These are phyloP conservation scores for Carallia brachiata DNA, from an alignment of 345 rosid genomes.

Conservation along the genomic window DNA sequence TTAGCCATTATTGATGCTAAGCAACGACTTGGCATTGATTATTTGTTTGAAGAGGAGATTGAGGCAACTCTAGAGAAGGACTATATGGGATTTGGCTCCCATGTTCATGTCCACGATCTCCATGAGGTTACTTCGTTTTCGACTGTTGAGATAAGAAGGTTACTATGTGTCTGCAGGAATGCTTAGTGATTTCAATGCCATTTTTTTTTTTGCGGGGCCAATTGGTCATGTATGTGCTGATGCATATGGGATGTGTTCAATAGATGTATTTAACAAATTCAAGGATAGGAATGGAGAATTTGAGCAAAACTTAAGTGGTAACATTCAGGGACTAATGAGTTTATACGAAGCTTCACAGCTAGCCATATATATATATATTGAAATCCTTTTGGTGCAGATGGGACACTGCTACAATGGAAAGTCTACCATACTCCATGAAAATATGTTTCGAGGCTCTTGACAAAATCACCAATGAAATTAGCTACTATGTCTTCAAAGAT, in stretches of 20 bases:
- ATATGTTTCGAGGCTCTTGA: slow-evolving; percentile 40
- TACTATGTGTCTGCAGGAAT: slow-evolving; percentile 19
- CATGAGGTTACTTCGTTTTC: slow-evolving; percentile 22
- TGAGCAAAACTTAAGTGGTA: slow-evolving; percentile 3
- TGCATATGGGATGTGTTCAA: background rate
- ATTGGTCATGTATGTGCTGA: background rate
- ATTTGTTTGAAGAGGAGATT: slow-evolving; percentile 38
- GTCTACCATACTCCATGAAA: slow-evolving; percentile 36
- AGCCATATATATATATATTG: slow-evolving; percentile 3
- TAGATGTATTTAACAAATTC: slow-evolving; percentile 35
- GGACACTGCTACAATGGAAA: slow-evolving; percentile 30
- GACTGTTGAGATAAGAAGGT: slow-evolving; percentile 27
- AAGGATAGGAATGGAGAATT: slow-evolving; percentile 32
- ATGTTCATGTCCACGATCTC: slow-evolving; percentile 13
- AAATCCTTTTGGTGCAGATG: slow-evolving; percentile 17
- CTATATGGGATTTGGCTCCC: background rate
- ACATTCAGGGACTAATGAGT: slow-evolving; percentile 37
- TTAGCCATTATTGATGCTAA: slow-evolving; percentile 39
- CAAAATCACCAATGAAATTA: slow-evolving; percentile 36
- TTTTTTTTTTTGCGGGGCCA: too few relatives aligned
- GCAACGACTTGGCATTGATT: slow-evolving; percentile 40
- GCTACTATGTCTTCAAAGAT: slow-evolving; percentile 18
- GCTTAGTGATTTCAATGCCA: background rate
- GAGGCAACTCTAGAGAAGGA: slow-evolving; percentile 28
- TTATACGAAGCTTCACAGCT: slow-evolving; percentile 58